Conservation (phyloP, 1,284 basidiomycete species). For the Paramarasmius palmivorus region DNA sequence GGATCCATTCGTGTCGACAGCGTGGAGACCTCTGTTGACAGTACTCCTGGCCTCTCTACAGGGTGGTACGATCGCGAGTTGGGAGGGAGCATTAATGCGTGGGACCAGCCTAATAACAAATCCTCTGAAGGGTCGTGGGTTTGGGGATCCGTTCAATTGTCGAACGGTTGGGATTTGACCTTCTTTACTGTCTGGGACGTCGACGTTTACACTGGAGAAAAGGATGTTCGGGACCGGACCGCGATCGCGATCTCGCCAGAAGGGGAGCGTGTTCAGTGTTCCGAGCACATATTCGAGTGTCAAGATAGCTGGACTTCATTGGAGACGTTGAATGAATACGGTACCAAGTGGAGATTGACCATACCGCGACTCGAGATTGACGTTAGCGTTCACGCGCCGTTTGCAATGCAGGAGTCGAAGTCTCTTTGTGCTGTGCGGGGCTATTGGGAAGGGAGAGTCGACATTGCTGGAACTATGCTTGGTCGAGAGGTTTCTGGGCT, state of each 20-base stretch:
- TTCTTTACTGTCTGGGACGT: conserved; percentile 4
- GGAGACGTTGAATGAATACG: conserved; percentile 3
- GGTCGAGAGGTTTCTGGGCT: background rate
- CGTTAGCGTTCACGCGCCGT: background rate
- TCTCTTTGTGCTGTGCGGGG: background rate
- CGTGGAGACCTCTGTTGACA: background rate
- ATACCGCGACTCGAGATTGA: background rate
- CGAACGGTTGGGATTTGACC: background rate
- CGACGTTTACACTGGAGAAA: background rate
- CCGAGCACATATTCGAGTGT: background rate
- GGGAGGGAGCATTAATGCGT: background rate
- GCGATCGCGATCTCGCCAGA: background rate
- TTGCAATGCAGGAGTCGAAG: background rate
- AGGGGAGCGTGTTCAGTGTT: background rate
- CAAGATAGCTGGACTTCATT: background rate
- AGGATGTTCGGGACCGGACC: background rate
- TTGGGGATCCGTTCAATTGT: conserved; percentile 1
- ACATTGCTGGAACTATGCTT: background rate
- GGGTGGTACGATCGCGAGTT: conserved; percentile 7
- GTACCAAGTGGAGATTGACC: conserved; percentile 1
- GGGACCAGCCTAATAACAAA: background rate
- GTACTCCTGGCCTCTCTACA: background rate
- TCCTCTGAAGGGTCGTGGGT: background rate
- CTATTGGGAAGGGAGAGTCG: conserved; percentile 4
- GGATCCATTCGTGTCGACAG: background rate